These are phyloP conservation scores for Wickerhamiella vanderwaltii DNA, from an alignment of 805 yeast genomes.

Conservation along the genomic window DNA sequence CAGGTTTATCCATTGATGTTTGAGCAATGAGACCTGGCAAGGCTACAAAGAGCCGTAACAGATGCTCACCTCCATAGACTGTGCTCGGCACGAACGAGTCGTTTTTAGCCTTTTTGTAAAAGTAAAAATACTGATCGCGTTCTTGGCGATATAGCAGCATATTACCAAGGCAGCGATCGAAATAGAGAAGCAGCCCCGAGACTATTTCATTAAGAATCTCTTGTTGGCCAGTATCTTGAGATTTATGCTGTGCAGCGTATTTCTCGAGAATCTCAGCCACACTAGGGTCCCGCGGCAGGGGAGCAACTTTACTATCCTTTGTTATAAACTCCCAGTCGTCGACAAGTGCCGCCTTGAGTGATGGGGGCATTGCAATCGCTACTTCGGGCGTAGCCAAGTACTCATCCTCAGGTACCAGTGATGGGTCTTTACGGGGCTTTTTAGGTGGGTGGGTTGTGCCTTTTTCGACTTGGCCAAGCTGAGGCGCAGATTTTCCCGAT, in stretches of 20 bases:
- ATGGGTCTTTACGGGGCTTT: constrained; percentile 12
- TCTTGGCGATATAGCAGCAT: constrained; percentile 64
- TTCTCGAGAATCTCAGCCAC: constrained; percentile 43
- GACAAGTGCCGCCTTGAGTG: constrained; percentile 58
- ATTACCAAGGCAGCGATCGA: constrained; percentile 59
- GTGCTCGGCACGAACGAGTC: constrained; percentile 31
- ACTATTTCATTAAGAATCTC: constrained; percentile 57
- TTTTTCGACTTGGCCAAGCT: constrained; percentile 9
- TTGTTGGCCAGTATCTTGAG: constrained; percentile 27
- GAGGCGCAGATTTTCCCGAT: constrained; percentile 14
- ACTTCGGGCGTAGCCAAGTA: constrained; percentile 37
- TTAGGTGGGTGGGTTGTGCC: constrained; percentile 5
- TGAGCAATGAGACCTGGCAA: constrained; percentile 75
- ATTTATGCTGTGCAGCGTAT: constrained; percentile 31
- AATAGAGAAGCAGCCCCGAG: constrained; percentile 57
- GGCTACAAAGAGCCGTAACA: constrained; percentile 61
- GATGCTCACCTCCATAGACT: constrained; percentile 71
- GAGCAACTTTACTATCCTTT: constrained; percentile 57
- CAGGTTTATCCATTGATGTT: constrained; percentile 69
- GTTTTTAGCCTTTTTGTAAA: constrained; percentile 29
- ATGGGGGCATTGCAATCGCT: constrained; percentile 46
- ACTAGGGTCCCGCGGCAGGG: constrained; percentile 47
- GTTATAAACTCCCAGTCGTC: constrained; percentile 93
- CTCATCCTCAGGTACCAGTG: constrained; percentile 28
- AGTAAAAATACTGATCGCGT: constrained; percentile 53